Base-by-base conservation (phyloP, 164 flowering plant genomes). In the Brasenia schreberi region DNA sequence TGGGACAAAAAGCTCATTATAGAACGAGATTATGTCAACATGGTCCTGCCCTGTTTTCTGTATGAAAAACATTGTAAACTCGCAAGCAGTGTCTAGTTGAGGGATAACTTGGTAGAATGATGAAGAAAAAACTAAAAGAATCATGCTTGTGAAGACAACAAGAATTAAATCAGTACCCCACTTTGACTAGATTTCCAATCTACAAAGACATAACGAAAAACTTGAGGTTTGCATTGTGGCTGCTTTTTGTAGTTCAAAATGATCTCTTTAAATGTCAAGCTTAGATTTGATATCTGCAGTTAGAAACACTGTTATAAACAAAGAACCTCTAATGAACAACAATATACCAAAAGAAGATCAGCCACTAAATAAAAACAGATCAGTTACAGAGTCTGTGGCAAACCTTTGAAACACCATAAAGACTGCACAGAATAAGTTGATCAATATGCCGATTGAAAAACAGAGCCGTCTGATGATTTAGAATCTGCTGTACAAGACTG, bases 341-440 rank as follows among this genome's bases (percentile, higher is more conserved):
- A 45, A 45, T 45, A 45, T 45, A 45, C 53, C 53, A 45, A 45
- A 44, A 44, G 10, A 12, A 1, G 12, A 45, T 45, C 53, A 45
- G 12, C 53, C 53, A 45, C 53, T 45, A 45, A 45, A 45, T 45
- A 12, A 45, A 45, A 12, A 7, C 53, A 45, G 12, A 7, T 7
- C 53, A 7, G 1, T 45, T 45, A 7, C 7, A 45, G 12, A 45
- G 53, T 45, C 12, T 45, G 5, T 5, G 1, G 12, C 17, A 60
- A 42, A 95, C 99, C 97, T 95, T 95, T 42, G 97, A 90, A 70
- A 95, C 85, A 69, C 94, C 95, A 77, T 95, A 95, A 68, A 95
- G 80, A 79, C 95, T 84, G 72, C 96, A 86, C 10, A 95, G 89
- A 65, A 92, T 90, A 63, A 95, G 88, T 81, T 92, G 98, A 75